Percentiles rank a stretch among this genome's conserved stretches.
Conservation (phyloP, 371 early-diverging fungal genomes). For the Mucor plumbeus region DNA sequence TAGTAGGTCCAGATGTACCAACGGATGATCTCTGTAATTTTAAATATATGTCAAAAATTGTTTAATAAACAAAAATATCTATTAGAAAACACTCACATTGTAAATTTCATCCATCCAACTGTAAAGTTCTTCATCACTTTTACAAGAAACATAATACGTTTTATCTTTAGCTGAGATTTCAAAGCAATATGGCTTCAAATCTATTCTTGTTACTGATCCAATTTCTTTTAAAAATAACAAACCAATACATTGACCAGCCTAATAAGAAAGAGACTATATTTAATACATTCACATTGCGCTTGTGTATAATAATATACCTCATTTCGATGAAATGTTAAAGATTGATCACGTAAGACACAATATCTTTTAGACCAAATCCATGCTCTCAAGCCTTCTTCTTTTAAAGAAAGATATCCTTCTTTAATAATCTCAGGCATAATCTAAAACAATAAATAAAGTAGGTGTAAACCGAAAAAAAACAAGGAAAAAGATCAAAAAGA, state of each 20-base stretch:
- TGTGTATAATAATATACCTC: conserved; percentile 62
- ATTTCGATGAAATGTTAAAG: conserved; percentile 89
- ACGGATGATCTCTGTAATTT: conserved; percentile 73
- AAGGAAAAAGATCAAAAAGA: background rate
- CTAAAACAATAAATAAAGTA: background rate
- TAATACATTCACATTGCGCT: background rate
- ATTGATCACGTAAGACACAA: conserved; percentile 83
- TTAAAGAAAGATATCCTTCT: conserved; percentile 80
- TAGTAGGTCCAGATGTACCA: conserved; percentile 89
- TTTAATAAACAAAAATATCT: background rate
- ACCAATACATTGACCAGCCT: conserved; percentile 58
- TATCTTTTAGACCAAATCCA: conserved; percentile 94
- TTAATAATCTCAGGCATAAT: conserved; percentile 65
- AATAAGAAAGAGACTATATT: background rate
- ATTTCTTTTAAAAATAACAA: conserved; percentile 91
- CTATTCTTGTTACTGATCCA: conserved; percentile 79
- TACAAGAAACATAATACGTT: conserved; percentile 85
- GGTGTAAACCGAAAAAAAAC: background rate
- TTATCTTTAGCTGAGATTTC: conserved; percentile 88
- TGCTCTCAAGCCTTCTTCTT: conserved; percentile 82
- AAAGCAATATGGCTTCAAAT: conserved; percentile 87
- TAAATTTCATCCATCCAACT: conserved; percentile 97
- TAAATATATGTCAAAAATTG: background rate
- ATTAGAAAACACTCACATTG: conserved; percentile 50
- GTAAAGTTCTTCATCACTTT: conserved; percentile 94